phyloP scores from a whole-genome alignment of 805 yeast species.

The Saturnispora sekii region DNA sequence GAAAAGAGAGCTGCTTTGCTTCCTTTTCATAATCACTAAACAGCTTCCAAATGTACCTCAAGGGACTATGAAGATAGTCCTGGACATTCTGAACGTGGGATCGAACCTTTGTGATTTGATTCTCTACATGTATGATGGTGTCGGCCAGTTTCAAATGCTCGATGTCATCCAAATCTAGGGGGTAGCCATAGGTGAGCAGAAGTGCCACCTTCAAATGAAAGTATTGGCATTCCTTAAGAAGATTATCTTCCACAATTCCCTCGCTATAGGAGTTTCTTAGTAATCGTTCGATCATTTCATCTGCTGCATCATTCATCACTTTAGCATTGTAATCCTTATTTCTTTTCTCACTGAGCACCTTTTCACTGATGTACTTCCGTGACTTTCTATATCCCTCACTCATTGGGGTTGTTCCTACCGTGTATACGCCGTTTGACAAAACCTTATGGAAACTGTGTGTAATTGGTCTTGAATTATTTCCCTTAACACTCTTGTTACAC shows the following conservation, averaged over 20 bases:
- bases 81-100: conserved; percentile 47
- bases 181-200: conserved; percentile 41
- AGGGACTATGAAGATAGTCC: conserved; percentile 40
- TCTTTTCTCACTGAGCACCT: conserved; percentile 30
- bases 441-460: conserved; percentile 60
- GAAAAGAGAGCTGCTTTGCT: conserved; percentile 25
- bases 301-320: conserved; percentile 33
- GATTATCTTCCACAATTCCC: conserved; percentile 11
- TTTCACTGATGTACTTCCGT: conserved; percentile 38
- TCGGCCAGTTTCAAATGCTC: conserved; percentile 34
- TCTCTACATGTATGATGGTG: conserved; percentile 47
- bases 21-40: conserved; percentile 12
- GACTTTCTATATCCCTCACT: conserved; percentile 37
- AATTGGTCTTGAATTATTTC: conserved; percentile 59
- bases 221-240: conserved; percentile 32
- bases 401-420: conserved; percentile 58
- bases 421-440: conserved; percentile 46
- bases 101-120: conserved; percentile 43
- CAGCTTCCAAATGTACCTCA: conserved; percentile 24
- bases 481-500: conserved; percentile 35
- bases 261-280: conserved; percentile 10
- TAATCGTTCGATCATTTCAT: conserved; percentile 16
- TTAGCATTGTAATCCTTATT: conserved; percentile 25
- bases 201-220: conserved; percentile 44
- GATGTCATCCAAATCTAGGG: conserved; percentile 34